Evolutionary conservation across 345 rosid species (phyloP), one percentile per base, ranked within the genome.

Genomic region (Orychophragmus violaceus): DNA sequence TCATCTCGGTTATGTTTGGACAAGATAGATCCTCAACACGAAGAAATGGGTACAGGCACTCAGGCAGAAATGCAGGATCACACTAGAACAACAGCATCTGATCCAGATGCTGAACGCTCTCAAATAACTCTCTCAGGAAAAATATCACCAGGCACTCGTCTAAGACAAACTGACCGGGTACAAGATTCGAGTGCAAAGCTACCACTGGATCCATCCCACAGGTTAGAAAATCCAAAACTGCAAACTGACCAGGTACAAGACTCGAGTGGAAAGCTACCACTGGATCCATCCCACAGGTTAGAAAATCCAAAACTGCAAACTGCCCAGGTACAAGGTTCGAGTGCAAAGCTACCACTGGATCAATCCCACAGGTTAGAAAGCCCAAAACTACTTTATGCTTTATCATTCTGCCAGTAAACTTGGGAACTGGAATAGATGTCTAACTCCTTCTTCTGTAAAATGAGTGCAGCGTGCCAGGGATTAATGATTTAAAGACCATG

Each of bases 211-310:
- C 76, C 79, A 12, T 50, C 61, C 4, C 69, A 66, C 57, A 81
- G 87, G 96, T 84, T 53, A 80, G 84, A 18, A 30, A 70, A 62
- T 42, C 22, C 16, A 54, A n/a, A n/a, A n/a, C n/a, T n/a, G n/a
- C 64, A 65, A 61, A 78, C 80, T 53, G 25, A 42, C 35, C 66
- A 50, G 58, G 71, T 73, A 60, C 58, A 66, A 66, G 58, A 62
- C 49, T 59, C 72, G 35, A 48, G 76, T 63, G 54, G 63, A 42
- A 74, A 69, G 69, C 58, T 64, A 58, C 63, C 48, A 59, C 52
- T 66, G 52, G 75, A 32, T 37, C 76, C 79, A 12, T 50, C 61
- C 4, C 69, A 66, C 57, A 81, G 87, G 96, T 84, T 53, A 80
- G 84, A 18, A 30, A 70, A 62, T 42, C 22, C 16, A 54, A n/a